Evolutionary conservation across 345 rosid species (phyloP).

Genomic region (Camelina sativa): DNA sequence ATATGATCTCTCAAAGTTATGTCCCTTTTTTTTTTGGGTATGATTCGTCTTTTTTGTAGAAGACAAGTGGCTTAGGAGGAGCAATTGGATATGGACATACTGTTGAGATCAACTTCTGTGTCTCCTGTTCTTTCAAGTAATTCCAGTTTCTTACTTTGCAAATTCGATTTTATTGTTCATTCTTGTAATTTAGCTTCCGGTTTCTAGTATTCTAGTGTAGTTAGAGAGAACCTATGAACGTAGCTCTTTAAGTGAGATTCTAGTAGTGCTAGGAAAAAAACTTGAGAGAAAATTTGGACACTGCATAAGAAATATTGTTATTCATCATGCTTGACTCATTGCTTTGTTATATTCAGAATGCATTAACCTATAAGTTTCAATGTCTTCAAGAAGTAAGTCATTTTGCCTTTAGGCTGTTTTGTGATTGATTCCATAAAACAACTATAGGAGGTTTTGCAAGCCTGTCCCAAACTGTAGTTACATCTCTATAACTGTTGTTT

Average conservation of each 20-base stretch:
- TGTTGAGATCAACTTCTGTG: constrained; percentile 75
- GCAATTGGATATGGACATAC: constrained; percentile 69
- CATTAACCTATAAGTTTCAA: background rate
- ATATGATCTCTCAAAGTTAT: background rate
- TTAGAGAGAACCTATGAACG: background rate
- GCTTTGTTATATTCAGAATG: background rate
- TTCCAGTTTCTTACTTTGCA: background rate
- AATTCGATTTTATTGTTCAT: background rate
- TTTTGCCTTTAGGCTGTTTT: constrained; percentile 5
- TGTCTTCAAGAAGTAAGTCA: background rate
- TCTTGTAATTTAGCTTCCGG: background rate
- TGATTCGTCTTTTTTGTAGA: constrained; percentile 45
- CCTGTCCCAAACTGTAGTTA: background rate
- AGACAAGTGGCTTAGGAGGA: constrained; percentile 48
- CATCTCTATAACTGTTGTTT: background rate
- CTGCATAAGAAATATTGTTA: background rate
- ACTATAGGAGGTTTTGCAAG: background rate
- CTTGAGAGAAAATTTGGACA: background rate
- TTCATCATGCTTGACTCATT: background rate
- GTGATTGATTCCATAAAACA: background rate
- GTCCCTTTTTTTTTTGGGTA: background rate
- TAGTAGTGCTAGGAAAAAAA: background rate
- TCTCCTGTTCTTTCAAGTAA: constrained; percentile 85
- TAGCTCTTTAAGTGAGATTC: background rate
- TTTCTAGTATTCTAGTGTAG: constrained; percentile 10